Base-by-base conservation (phyloP, 805 yeast genomes). In the Metschnikowia lunata region DNA sequence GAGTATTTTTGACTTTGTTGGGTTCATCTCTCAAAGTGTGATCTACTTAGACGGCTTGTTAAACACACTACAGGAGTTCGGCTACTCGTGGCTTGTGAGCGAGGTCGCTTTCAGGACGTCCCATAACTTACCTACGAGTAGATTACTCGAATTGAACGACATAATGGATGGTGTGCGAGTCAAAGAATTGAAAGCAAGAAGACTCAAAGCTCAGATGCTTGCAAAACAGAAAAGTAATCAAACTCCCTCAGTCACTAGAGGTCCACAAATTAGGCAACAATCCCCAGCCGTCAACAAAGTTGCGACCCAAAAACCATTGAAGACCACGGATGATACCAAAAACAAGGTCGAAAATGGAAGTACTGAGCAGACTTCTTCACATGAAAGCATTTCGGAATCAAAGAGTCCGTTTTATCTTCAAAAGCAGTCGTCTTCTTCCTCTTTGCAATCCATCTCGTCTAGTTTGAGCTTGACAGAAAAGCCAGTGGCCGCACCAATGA, bases 91-190 rank as follows among this genome's bases (percentile, higher is more conserved):
- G 81, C 59, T 74, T 1, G 48, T 61, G 8, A 64, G 70, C 30
- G 78, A 74, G 40, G 37, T 72, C 49, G 54, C 71, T 51, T 62
- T 75, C 56, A 57, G 79, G 58, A 62, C 66, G 54, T 47, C 60
- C 5, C 63, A 67, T 47, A 50, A 49, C 18, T 51, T 70, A 26
- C 70, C 69, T 6, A 52, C 46, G 34, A 54, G 55, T 15, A 43
- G 52, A 37, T 55, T 67, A 30, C 34, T 52, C 26, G 51, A 52
- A 27, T 36, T 60, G 5, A 49, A 54, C 35, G 57, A 50, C 13
- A 39, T 42, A 7, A 18, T 49, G 35, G 46, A 43, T 12, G 47
- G 29, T 7, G 47, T 45, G 34, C 40, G 28, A 23, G 42, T 37
- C 9, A 38, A 42, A 23, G 46, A 43, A 12, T 29, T 43, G n/a